Evolutionary conservation across 2,329 filamentous ascomycete genomes (phyloP).

Genomic region (Esteya vermicola): DNA sequence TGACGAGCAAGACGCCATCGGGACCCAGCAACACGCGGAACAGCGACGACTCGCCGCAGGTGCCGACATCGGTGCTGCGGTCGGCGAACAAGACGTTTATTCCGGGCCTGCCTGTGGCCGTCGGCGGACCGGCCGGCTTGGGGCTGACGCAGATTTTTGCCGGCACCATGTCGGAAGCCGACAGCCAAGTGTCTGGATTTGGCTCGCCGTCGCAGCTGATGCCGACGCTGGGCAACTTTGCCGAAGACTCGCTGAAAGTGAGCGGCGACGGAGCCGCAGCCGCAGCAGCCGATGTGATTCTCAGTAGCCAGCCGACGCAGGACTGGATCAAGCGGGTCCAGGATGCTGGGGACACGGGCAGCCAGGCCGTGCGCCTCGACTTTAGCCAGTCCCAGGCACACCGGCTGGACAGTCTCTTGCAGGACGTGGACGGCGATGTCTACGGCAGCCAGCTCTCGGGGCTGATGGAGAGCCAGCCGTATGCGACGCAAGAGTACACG

Average conservation of each 20-base stretch:
- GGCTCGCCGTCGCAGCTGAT: conserved; percentile 32
- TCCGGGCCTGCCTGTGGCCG: conserved; percentile 47
- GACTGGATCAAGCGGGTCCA: conserved; percentile 14
- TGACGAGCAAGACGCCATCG: conserved; percentile 25
- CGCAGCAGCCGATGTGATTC: conserved; percentile 29
- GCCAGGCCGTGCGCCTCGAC: conserved; percentile 34
- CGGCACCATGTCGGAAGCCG: conserved; percentile 65
- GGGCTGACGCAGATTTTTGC: conserved; percentile 84
- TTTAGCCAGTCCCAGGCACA: conserved; percentile 48
- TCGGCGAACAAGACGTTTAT: conserved; percentile 58
- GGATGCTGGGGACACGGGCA: conserved; percentile 16
- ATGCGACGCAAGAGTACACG: conserved; percentile 53
- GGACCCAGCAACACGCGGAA: conserved; percentile 20
- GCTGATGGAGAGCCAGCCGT: conserved; percentile 42
- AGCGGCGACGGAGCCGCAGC: conserved; percentile 28
- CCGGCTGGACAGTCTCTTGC: conserved; percentile 41
- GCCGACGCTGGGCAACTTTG: conserved; percentile 41
- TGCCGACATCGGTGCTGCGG: conserved; percentile 50
- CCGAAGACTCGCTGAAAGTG: conserved; percentile 32
- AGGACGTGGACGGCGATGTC: conserved; percentile 24
- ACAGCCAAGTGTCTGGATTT: conserved; percentile 26
- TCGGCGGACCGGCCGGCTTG: conserved; percentile 43
- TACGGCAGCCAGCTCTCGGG: conserved; percentile 46
- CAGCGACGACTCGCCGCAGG: conserved; percentile 36
- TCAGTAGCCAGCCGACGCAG: conserved; percentile 30